Percentiles rank a stretch among this genome's conserved stretches.
Conservation (phyloP, 371 early-diverging fungal genomes). For the Furculomyces boomerangus region DNA sequence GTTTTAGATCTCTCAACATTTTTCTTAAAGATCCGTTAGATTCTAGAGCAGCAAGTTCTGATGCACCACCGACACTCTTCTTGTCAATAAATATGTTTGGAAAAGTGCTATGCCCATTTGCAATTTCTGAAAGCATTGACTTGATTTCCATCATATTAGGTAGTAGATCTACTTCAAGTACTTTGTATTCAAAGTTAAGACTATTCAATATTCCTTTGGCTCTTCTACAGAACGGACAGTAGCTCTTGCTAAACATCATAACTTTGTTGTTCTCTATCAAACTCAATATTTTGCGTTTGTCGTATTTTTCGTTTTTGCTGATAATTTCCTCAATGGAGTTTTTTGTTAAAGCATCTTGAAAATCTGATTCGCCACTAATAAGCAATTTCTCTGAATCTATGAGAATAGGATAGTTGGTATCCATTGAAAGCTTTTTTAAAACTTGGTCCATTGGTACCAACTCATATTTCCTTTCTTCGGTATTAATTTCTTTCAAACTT, state of each 20-base stretch:
- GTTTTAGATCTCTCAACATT: constrained; percentile 13
- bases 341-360: neutral
- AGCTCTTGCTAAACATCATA: constrained; percentile 39
- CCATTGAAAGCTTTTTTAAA: neutral
- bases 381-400: neutral
- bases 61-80: constrained; percentile 67
- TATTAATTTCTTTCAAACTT: no score
- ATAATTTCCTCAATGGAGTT: neutral
- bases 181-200: constrained; percentile 20
- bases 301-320: neutral
- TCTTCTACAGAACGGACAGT: constrained; percentile 33
- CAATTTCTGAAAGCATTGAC: constrained; percentile 38
- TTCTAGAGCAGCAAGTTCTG: constrained; percentile 34
- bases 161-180: constrained; percentile 14
- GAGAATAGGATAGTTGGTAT: neutral
- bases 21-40: constrained; percentile 20
- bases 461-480: no score
- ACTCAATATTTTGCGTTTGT: neutral
- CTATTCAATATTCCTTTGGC: constrained; percentile 30
- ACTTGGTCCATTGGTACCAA: no score
- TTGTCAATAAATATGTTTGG: constrained; percentile 77
- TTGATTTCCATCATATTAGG: constrained; percentile 58
- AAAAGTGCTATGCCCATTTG: constrained; percentile 56
- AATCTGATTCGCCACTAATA: neutral
- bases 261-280: constrained; percentile 27